phyloP scores from a whole-genome alignment of 139 green algal species.

The Ettlia oleoabundans region DNA sequence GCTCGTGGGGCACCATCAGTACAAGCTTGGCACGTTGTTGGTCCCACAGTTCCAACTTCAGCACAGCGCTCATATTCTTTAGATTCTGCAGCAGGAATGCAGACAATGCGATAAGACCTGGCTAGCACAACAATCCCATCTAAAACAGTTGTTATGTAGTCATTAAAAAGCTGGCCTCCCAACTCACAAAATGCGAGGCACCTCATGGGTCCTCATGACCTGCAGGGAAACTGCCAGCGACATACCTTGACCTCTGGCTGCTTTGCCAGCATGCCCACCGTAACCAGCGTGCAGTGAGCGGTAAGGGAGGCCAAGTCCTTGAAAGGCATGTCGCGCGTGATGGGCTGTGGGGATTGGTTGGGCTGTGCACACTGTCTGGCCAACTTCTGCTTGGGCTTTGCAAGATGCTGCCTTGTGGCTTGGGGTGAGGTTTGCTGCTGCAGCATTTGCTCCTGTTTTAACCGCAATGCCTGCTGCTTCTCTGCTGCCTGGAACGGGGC shows the following conservation, averaged over 20 bases:
- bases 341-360: neutral
- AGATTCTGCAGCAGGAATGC: neutral
- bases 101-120: no score
- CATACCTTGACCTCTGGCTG: neutral
- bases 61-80: neutral
- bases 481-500: no score
- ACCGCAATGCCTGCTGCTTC: no score
- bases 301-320: neutral
- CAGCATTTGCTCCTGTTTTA: no score
- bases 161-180: neutral
- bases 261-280: neutral
- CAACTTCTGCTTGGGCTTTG: neutral
- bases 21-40: neutral
- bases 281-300: neutral
- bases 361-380: neutral
- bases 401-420: no score
- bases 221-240: no score
- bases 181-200: no score
- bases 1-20: neutral
- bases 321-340: neutral
- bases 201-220: no score
- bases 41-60: constrained; percentile 10
- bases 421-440: no score
- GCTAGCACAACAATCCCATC: neutral
- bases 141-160: neutral